Percentiles rank a stretch among this genome's conserved stretches.
Evolutionary conservation across 495 filamentous ascomycete genomes (phyloP).

Genomic region (Tetracladium setigerum): DNA sequence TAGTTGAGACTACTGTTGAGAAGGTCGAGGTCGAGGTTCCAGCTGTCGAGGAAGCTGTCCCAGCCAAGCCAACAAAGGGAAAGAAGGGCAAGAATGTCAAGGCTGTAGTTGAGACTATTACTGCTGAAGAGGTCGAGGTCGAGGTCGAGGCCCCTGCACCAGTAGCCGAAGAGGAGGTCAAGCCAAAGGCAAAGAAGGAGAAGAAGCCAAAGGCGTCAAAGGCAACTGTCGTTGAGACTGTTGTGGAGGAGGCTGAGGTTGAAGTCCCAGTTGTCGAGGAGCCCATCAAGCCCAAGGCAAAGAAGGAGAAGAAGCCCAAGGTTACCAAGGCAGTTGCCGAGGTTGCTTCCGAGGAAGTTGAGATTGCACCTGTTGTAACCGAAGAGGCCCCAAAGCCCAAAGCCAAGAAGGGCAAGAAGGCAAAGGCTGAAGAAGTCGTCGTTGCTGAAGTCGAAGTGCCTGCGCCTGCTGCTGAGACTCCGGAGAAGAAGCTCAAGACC

Average conservation of each 20-base stretch:
- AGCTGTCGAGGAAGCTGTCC: not conserved
- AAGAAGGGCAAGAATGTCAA: slow-evolving; percentile 6
- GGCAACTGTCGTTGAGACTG: not conserved
- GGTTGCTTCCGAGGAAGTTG: not conserved
- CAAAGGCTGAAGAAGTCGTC: not conserved
- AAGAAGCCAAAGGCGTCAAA: slow-evolving; percentile 17
- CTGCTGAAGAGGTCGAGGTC: not conserved
- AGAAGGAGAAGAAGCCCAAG: slow-evolving; percentile 19
- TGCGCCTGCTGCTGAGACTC: not conserved
- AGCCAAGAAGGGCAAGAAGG: slow-evolving; percentile 7
- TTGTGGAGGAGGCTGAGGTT: not conserved
- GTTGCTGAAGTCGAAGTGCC: not conserved
- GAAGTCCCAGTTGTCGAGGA: slow-evolving; percentile 1
- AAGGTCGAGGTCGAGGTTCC: slow-evolving; percentile 1
- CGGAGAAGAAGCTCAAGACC: slow-evolving; percentile 6
- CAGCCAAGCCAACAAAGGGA: not conserved
- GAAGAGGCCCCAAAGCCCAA: slow-evolving; percentile 4
- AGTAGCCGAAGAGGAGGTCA: not conserved
- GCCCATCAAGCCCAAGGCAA: slow-evolving; percentile 12
- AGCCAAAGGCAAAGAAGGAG: slow-evolving; percentile 14
- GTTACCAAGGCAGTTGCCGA: not conserved
- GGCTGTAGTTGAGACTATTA: slow-evolving; percentile 6
- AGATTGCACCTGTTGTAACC: not conserved
- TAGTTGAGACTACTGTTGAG: slow-evolving; percentile 2
- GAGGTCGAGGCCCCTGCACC: not conserved